Base-by-base conservation (phyloP, 768 basidiomycete species). In the Phaffia tasmanica region DNA sequence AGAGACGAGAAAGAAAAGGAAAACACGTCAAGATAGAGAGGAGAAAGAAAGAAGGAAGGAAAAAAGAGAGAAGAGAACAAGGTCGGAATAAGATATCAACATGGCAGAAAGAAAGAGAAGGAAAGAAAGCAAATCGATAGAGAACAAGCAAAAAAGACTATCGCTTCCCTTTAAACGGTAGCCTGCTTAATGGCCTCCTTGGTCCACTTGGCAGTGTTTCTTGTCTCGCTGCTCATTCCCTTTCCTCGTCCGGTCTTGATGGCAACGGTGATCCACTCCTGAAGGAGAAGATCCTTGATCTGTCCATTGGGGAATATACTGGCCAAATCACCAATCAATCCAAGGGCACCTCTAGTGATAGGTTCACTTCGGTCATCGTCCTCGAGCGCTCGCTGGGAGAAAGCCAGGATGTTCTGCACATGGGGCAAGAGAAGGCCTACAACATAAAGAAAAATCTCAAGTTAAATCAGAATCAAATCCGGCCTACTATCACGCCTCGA, bases 201-300 rank as follows among this genome's bases (percentile, higher is more conserved):
- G 23, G 92, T 90, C 90, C 92, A 95, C 69, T 88, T 86, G 79
- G 90, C 80, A 3, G 88, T 89, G 81, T 85, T 87, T 83, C 86
- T 91, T 48, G 86, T 86, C 71, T 92, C 89, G 51, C 80, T 76
- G 8, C 83, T 81, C 79, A 86, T 84, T 27, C 88, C 69, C 58
- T 76, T 84, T 54, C 81, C 81, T 77, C 74, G 58, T 1, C 86
- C 89, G 58, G 82, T 81, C 70, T 88, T 83, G 71, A 93, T 78
- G 70, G 89, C 84, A 25, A 78, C 77, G 70, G 88, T 78, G 25
- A 81, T 76, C 92, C 93, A 95, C 47, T 86, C 85, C 50, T 83
- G 78, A 55, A 91, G 81, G 65, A 98, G 79, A 57, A 83, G 76
- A 32, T 86, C 85, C 80, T 89, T 89, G 72, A 97, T 81, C 74